phyloP scores from a whole-genome alignment of 2,329 filamentous ascomycete genomes.

The Penicillium glabrum region DNA sequence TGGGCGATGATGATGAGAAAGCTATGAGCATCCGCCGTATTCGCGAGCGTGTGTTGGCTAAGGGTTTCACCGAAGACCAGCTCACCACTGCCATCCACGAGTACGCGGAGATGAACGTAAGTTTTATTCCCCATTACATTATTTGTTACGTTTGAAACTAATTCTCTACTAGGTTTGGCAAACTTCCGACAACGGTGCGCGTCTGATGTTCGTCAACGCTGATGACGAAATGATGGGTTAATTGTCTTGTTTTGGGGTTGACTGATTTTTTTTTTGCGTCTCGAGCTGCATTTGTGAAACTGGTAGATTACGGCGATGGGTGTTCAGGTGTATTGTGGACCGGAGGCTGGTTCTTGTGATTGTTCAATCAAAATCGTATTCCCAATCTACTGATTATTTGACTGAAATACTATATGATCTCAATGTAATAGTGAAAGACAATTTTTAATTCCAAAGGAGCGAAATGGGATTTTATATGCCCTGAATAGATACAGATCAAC shows the following conservation, averaged over 20 bases:
- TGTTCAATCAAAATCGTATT: not conserved
- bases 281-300: constrained; percentile 22
- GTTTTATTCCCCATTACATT: constrained; percentile 47
- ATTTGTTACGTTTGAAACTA: constrained; percentile 31
- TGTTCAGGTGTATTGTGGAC: constrained; percentile 24
- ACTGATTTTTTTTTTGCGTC: constrained; percentile 8
- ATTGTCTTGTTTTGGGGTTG: constrained; percentile 4
- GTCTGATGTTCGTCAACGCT: constrained; percentile 69
- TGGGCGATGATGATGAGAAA: constrained; percentile 69
- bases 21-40: constrained; percentile 88
- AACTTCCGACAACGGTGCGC: constrained; percentile 68
- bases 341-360: constrained; percentile 15
- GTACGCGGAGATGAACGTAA: constrained; percentile 85
- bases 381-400: constrained; percentile 3
- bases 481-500: not conserved
- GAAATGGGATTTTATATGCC: not conserved
- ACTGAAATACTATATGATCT: not conserved
- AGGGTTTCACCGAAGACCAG: constrained; percentile 95
- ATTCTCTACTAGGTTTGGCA: constrained; percentile 67
- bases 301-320: constrained; percentile 20
- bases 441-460: constrained; percentile 2
- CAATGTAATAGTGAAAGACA: not conserved
- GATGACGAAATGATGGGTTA: constrained; percentile 56
- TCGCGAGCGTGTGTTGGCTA: constrained; percentile 86
- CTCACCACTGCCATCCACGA: constrained; percentile 83